Conservation (phyloP, 2,329 filamentous ascomycete species). For the Fonsecaea erecta region DNA sequence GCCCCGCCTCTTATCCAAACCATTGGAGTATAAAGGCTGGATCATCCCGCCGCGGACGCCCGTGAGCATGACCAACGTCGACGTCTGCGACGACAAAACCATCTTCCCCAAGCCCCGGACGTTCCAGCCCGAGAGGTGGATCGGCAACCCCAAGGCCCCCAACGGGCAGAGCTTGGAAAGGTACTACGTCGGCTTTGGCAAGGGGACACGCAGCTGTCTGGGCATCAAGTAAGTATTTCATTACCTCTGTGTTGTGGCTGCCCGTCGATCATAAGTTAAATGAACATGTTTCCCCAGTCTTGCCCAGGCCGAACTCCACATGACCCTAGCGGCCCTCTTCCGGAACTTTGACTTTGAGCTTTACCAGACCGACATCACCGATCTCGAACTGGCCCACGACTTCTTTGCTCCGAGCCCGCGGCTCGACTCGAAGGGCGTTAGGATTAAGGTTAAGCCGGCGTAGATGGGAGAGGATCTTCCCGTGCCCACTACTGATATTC, state of each 20-base stretch:
- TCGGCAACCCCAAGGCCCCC: conserved; percentile 24
- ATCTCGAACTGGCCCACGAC: conserved; percentile 40
- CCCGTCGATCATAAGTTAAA: not conserved
- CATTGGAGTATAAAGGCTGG: conserved; percentile 37
- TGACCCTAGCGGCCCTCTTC: conserved; percentile 41
- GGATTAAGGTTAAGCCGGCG: conserved; percentile 9
- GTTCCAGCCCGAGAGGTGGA: conserved; percentile 42
- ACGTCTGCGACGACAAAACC: conserved; percentile 36
- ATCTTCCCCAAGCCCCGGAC: conserved; percentile 40
- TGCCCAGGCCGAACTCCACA: conserved; percentile 42
- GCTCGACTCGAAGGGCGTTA: conserved; percentile 37
- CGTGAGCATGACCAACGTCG: conserved; percentile 36
- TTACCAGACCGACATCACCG: conserved; percentile 41
- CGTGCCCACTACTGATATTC: no score
- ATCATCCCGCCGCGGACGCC: conserved; percentile 41
- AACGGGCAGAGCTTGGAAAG: conserved; percentile 37
- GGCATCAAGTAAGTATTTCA: conserved; percentile 46
- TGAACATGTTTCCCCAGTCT: not conserved
- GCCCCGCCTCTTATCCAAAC: conserved; percentile 22
- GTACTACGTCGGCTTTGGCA: conserved; percentile 47
- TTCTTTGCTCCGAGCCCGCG: conserved; percentile 35
- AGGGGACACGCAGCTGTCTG: conserved; percentile 52
- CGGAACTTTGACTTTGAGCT: conserved; percentile 42
- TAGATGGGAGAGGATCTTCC: conserved; percentile 36
- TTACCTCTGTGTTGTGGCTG: not conserved